phyloP scores from a whole-genome alignment of 805 yeast genomes.

The Suhomyces kilbournensis region DNA sequence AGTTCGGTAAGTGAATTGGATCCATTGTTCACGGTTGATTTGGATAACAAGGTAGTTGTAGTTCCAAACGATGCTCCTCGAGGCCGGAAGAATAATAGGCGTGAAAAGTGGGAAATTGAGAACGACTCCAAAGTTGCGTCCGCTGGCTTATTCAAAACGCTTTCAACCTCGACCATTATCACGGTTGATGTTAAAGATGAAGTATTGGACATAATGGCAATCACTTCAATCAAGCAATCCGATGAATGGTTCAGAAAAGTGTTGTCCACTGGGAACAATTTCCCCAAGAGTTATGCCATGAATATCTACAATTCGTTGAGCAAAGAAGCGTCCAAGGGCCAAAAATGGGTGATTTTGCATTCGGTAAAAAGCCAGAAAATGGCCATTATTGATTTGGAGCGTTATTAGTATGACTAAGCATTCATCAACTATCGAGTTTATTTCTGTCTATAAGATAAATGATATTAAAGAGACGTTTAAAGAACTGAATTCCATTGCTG shows the following conservation, averaged over 20 bases:
- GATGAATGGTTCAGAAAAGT: conserved; percentile 86
- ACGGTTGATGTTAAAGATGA: conserved; percentile 82
- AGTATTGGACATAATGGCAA: conserved; percentile 76
- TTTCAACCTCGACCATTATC: conserved; percentile 69
- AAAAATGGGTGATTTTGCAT: conserved; percentile 71
- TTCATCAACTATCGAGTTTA: neutral
- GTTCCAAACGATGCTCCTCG: conserved; percentile 81
- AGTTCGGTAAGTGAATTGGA: conserved; percentile 8
- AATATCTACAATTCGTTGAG: conserved; percentile 68
- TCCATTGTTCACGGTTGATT: conserved; percentile 20
- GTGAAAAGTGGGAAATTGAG: conserved; percentile 74
- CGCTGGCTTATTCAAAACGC: conserved; percentile 46
- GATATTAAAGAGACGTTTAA: conserved; percentile 1
- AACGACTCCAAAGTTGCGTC: conserved; percentile 68
- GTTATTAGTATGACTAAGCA: conserved; percentile 8
- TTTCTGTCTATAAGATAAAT: conserved; percentile 3
- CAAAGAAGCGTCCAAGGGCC: conserved; percentile 70
- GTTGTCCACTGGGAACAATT: conserved; percentile 68
- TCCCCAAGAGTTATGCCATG: conserved; percentile 78
- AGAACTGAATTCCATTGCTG: conserved; percentile 1
- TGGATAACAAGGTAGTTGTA: conserved; percentile 56
- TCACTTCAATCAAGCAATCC: conserved; percentile 68
- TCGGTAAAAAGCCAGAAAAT: conserved; percentile 78
- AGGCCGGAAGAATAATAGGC: conserved; percentile 71
- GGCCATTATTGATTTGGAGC: conserved; percentile 26